These are phyloP conservation scores for Psidium friedrichsthalianum DNA, from an alignment of 345 rosid genomes.

Conservation along the genomic window DNA sequence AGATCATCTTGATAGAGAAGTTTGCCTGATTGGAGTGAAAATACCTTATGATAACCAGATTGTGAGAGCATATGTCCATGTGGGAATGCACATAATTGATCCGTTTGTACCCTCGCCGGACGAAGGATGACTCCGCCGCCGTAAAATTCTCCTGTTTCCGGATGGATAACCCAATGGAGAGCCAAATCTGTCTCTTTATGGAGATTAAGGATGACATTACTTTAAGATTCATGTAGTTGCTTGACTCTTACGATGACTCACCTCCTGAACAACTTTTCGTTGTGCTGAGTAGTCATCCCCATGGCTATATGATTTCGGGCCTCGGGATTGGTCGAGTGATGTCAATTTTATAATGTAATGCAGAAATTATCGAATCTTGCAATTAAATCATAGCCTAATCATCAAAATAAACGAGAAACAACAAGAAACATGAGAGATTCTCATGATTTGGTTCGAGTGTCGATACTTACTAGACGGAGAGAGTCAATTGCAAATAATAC, in stretches of 20 bases:
- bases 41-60: neutral
- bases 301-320: neutral
- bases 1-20: neutral
- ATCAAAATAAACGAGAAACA: neutral
- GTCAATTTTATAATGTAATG: too few relatives aligned
- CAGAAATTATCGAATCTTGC: neutral
- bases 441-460: neutral
- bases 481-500: too few relatives aligned
- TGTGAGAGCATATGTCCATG: neutral
- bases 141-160: neutral
- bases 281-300: neutral
- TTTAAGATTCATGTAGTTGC: neutral
- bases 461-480: neutral
- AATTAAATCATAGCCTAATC: neutral
- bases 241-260: neutral
- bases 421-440: neutral
- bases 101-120: neutral
- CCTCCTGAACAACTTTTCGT: neutral
- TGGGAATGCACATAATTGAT: neutral
- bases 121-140: neutral
- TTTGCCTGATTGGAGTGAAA: neutral
- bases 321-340: neutral
- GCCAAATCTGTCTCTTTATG: neutral
- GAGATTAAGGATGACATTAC: neutral
- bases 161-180: neutral